phyloP scores from a whole-genome alignment of 2,329 filamentous ascomycete genomes.

The Venturia nashicola region DNA sequence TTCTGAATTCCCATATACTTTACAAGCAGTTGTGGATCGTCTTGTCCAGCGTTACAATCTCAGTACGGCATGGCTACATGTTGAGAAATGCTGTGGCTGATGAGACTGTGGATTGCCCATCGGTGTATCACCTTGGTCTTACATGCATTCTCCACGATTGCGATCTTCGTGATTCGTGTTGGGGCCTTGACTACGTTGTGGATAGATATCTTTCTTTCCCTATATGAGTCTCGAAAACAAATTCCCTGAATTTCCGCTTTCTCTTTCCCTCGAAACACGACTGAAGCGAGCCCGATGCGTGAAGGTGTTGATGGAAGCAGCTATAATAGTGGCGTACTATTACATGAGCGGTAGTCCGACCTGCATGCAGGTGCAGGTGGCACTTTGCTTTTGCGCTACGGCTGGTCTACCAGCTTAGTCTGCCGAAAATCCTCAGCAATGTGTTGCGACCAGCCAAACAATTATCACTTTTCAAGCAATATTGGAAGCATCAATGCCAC shows the following conservation, averaged over 20 bases:
- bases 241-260: neutral
- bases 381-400: neutral
- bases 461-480: neutral
- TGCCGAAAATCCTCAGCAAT: neutral
- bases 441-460: neutral
- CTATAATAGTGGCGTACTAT: slow-evolving; percentile 7
- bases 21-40: neutral
- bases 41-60: neutral
- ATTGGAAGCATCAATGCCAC: neutral
- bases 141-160: neutral
- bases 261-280: neutral
- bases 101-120: too few species aligned
- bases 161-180: neutral
- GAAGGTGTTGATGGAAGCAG: neutral
- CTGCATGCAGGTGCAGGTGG: too few species aligned
- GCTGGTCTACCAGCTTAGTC: neutral
- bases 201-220: neutral
- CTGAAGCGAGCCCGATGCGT: neutral
- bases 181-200: neutral
- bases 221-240: neutral
- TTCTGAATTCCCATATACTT: neutral
- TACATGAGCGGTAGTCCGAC: slow-evolving; percentile 1
- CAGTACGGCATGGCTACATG: neutral
- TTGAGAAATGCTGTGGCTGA: neutral
- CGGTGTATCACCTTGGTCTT: too few species aligned